Evolutionary conservation across 257 asterid genomes (phyloP).

Genomic region (Gardenia jasminoides): DNA sequence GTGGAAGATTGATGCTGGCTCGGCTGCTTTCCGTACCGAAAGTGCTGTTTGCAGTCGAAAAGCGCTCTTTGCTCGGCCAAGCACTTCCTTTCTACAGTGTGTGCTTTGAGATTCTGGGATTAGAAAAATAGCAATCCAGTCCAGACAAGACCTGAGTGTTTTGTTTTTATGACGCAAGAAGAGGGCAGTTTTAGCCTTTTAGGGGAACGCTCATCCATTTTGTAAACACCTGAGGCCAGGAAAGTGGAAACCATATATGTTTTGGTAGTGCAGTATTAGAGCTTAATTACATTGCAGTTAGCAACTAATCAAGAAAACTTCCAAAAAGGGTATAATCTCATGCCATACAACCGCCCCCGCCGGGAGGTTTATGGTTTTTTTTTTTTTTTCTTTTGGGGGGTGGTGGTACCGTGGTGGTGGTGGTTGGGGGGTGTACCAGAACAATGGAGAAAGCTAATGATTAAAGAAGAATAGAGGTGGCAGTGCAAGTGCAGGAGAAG

Average conservation of each 20-base stretch:
- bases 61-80: not conserved
- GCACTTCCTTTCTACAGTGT: not conserved
- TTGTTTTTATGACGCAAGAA: not conserved
- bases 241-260: too few relatives aligned
- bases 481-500: not conserved
- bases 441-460: not conserved
- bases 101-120: not conserved
- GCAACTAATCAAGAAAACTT: not conserved
- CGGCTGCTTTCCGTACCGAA: constrained; percentile 21
- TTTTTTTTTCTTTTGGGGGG: too few relatives aligned
- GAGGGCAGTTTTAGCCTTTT: not conserved
- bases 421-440: not conserved
- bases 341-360: not conserved
- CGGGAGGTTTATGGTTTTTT: too few relatives aligned
- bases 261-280: not conserved
- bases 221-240: too few relatives aligned
- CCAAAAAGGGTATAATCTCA: not conserved
- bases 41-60: constrained; percentile 19
- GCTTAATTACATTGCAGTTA: not conserved
- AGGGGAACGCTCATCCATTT: not conserved
- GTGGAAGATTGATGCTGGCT: constrained; percentile 9
- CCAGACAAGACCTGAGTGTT: too few relatives aligned
- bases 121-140: too few relatives aligned
- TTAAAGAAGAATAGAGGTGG: not conserved
- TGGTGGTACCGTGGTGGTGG: too few relatives aligned